Percentiles rank a stretch among this genome's conserved stretches.
Conservation (phyloP, 768 basidiomycete genomes). For the Pleurotus cornucopiae region DNA sequence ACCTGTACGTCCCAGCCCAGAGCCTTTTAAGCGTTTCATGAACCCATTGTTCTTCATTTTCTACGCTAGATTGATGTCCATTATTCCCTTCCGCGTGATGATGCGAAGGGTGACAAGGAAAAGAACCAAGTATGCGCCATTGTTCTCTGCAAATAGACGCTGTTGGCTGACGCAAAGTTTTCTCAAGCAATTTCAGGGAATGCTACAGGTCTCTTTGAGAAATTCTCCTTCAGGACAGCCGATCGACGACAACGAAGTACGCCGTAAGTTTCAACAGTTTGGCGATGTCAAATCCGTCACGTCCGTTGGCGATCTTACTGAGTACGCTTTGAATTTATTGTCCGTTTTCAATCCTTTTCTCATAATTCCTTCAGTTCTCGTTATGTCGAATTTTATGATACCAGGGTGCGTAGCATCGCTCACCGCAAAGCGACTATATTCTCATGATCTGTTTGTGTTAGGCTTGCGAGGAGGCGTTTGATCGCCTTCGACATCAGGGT, state of each 20-base stretch:
- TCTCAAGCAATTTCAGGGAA: constrained; percentile 73
- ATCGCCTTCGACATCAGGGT: constrained; percentile 74
- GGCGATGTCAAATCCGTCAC: constrained; percentile 86
- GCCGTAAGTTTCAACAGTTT: constrained; percentile 81
- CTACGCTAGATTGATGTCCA: constrained; percentile 89
- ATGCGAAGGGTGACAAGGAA: constrained; percentile 67
- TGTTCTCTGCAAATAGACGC: neutral
- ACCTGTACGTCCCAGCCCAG: constrained; percentile 57
- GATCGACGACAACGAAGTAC: constrained; percentile 83
- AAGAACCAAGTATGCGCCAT: constrained; percentile 71
- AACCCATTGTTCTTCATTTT: constrained; percentile 19
- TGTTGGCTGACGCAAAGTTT: neutral
- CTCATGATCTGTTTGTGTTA: constrained; percentile 20
- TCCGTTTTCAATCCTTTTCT: neutral
- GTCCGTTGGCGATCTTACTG: constrained; percentile 56
- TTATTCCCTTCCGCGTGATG: constrained; percentile 90
- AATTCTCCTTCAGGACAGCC: constrained; percentile 63
- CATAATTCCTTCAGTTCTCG: constrained; percentile 54
- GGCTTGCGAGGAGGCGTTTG: constrained; percentile 77
- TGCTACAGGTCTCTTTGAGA: constrained; percentile 72
- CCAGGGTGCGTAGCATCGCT: constrained; percentile 46
- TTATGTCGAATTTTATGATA: constrained; percentile 94
- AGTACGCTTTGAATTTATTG: constrained; percentile 34
- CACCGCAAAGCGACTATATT: too few species aligned
- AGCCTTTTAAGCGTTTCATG: constrained; percentile 7